Conservation (phyloP, 2,329 filamentous ascomycete genomes). For the Venturia nashicola region DNA sequence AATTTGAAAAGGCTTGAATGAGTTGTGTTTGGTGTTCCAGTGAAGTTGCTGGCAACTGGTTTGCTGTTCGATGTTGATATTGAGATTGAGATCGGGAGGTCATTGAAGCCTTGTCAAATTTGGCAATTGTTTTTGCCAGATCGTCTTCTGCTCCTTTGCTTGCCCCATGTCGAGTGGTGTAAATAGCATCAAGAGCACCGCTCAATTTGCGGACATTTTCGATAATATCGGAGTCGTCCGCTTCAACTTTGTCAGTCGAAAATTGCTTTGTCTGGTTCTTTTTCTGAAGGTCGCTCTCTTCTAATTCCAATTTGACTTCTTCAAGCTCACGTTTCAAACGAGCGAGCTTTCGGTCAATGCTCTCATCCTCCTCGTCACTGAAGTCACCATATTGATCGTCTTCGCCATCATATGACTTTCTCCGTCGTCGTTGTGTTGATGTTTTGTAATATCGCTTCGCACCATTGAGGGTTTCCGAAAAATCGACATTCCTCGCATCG, state of each 20-base stretch:
- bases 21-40: constrained; percentile 15
- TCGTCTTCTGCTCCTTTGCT: constrained; percentile 24
- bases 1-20: constrained; percentile 59
- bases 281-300: constrained; percentile 16
- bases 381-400: constrained; percentile 56
- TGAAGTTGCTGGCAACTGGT: not conserved
- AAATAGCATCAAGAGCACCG: constrained; percentile 56
- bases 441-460: constrained; percentile 67
- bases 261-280: constrained; percentile 21
- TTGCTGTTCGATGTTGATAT: not conserved
- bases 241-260: constrained; percentile 27
- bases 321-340: constrained; percentile 73
- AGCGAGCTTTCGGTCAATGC: constrained; percentile 64
- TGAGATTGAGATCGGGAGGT: not conserved
- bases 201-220: constrained; percentile 57
- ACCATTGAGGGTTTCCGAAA: constrained; percentile 80
- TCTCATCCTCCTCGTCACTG: constrained; percentile 70
- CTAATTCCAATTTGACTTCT: constrained; percentile 45
- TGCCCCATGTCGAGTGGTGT: constrained; percentile 26
- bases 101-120: constrained; percentile 14
- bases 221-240: constrained; percentile 30
- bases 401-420: constrained; percentile 42
- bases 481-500: constrained; percentile 68
- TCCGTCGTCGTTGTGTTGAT: constrained; percentile 51
- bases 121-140: constrained; percentile 21